Conservation (phyloP, 345 rosid genomes). For the Ceriops tagal region DNA sequence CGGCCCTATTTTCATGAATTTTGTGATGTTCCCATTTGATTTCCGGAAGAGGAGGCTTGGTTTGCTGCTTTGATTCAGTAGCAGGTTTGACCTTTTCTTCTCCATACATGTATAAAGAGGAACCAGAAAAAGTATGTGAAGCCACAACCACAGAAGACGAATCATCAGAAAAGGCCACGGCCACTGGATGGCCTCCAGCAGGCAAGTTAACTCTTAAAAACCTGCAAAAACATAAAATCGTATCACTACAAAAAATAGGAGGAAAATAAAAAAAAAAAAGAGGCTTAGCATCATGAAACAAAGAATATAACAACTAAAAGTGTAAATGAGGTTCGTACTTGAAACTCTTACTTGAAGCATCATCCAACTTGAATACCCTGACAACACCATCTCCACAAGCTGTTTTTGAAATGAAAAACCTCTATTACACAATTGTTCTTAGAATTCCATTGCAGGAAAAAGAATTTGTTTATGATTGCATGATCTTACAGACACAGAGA, state of each 20-base stretch:
- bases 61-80: slow-evolving; percentile 54
- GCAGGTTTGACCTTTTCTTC: slow-evolving; percentile 60
- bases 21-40: slow-evolving; percentile 86
- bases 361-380: slow-evolving; percentile 86
- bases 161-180: slow-evolving; percentile 70
- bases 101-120: slow-evolving; percentile 81
- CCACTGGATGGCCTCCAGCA: slow-evolving; percentile 84
- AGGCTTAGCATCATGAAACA: background rate
- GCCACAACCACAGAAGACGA: slow-evolving; percentile 80
- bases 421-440: background rate
- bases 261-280: background rate
- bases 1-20: slow-evolving; percentile 58
- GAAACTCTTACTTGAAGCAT: slow-evolving; percentile 93
- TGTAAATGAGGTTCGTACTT: slow-evolving; percentile 44
- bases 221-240: slow-evolving; percentile 33
- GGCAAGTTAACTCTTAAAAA: slow-evolving; percentile 77
- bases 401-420: slow-evolving; percentile 29
- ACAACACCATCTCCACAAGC: slow-evolving; percentile 88
- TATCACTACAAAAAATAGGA: background rate
- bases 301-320: background rate
- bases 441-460: background rate
- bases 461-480: background rate
- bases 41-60: slow-evolving; percentile 77
- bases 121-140: slow-evolving; percentile 51
- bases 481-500: too few relatives aligned